These are phyloP conservation scores for Fusarium coicis DNA, from an alignment of 2,329 filamentous ascomycete species.

Conservation along the genomic window DNA sequence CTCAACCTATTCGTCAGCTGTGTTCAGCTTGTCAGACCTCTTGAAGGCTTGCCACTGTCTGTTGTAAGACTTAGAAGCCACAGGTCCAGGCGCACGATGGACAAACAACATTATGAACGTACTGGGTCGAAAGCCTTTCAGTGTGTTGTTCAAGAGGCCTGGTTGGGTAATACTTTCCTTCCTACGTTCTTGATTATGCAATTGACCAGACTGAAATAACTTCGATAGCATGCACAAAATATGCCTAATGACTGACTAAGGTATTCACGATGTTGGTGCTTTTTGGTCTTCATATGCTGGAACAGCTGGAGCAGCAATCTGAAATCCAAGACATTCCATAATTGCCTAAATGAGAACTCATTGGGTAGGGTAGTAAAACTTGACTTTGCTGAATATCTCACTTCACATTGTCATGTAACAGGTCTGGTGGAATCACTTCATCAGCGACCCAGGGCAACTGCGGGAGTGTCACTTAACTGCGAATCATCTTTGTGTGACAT, in stretches of 20 bases:
- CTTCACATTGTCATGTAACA: constrained; percentile 21
- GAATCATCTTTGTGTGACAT: not conserved
- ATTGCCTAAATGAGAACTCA: not conserved
- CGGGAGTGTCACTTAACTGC: constrained; percentile 17
- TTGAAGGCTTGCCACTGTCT: constrained; percentile 27
- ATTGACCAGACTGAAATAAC: not conserved
- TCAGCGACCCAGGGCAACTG: constrained; percentile 13
- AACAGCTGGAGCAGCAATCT: not conserved
- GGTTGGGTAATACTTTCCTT: not conserved
- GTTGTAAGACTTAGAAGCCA: constrained; percentile 29
- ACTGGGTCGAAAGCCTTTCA: not conserved
- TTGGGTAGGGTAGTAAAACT: not conserved
- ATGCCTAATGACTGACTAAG: not conserved
- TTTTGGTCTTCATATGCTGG: constrained; percentile 13
- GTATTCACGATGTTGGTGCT: not conserved
- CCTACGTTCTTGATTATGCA: not conserved
- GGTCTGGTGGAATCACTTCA: constrained; percentile 7
- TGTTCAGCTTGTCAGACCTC: constrained; percentile 7
- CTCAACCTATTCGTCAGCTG: not conserved
- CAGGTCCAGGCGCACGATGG: not conserved
- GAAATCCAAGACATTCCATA: not conserved
- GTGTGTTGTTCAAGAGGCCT: not conserved
- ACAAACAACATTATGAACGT: not conserved
- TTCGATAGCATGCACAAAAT: not conserved
- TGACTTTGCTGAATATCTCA: constrained; percentile 18